A percentile compares a stretch with the other conserved stretches of the same genome.
Conservation (phyloP, 164 flowering plant genomes). For the Berberis vulgaris region DNA sequence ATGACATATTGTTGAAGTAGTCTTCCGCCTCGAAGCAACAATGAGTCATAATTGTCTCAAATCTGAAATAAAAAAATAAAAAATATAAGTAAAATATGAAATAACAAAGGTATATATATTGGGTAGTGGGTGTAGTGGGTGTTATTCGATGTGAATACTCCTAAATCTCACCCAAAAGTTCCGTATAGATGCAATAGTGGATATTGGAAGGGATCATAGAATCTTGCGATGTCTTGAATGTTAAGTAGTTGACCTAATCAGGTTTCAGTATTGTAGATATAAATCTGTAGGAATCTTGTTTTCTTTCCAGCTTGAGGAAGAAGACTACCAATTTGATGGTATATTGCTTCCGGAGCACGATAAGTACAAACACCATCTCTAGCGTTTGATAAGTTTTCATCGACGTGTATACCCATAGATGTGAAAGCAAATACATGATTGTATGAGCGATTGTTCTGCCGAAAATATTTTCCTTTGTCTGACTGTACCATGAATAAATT, state of each 20-base stretch:
- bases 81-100: background rate
- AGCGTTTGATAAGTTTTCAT: background rate
- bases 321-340: background rate
- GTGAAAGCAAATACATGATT: background rate
- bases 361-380: background rate
- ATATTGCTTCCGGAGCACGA: background rate
- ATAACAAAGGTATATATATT: background rate
- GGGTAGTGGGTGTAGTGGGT: background rate
- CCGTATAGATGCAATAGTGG: background rate
- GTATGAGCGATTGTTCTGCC: background rate
- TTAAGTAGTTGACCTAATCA: too few species aligned
- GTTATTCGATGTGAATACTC: background rate
- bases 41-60: background rate
- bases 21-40: background rate
- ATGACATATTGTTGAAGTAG: background rate
- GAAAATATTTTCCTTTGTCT: background rate
- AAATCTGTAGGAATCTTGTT: background rate
- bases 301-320: background rate
- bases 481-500: background rate
- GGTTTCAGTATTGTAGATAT: background rate
- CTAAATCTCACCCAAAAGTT: background rate
- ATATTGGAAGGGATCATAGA: background rate
- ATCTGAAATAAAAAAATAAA: background rate
- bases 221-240: background rate
- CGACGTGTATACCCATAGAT: background rate